Evolutionary conservation across 1,139 yeast species (phyloP).

Genomic region (Nadsonia commutata): DNA sequence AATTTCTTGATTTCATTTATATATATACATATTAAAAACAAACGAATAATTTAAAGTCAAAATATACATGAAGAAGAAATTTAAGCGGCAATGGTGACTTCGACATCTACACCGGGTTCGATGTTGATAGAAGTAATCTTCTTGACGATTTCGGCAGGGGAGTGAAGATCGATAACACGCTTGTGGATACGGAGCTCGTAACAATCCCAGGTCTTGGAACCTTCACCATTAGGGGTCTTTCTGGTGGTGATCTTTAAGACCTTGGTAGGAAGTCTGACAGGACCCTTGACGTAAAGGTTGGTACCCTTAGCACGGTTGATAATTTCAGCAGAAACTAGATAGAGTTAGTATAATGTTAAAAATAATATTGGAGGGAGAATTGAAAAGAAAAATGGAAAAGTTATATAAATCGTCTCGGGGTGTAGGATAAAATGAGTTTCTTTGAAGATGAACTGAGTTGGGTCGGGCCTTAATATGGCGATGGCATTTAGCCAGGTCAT

Average conservation of each 20-base stretch:
- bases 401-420: no score
- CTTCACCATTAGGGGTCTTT: constrained; percentile 99
- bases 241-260: constrained; percentile 97
- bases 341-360: no score
- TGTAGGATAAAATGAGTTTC: no score
- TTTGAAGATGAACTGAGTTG: no score
- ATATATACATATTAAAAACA: background rate
- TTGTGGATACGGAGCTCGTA: constrained; percentile 99
- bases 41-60: background rate
- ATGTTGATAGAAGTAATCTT: constrained; percentile 88
- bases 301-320: constrained; percentile 74
- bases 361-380: no score
- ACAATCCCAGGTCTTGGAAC: constrained; percentile 99
- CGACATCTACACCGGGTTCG: constrained; percentile 34
- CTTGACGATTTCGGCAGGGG: constrained; percentile 89
- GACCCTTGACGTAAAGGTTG: constrained; percentile 72
- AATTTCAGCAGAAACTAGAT: constrained; percentile 63
- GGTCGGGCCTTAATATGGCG: no score
- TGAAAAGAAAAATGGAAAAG: no score
- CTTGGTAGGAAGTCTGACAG: constrained; percentile 99
- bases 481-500: no score
- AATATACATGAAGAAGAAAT: constrained; percentile 1
- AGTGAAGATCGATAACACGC: constrained; percentile 97
- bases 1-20: background rate
- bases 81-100: constrained; percentile 29